Base-by-base conservation (phyloP, 768 basidiomycete genomes). In the Trametes cingulata region DNA sequence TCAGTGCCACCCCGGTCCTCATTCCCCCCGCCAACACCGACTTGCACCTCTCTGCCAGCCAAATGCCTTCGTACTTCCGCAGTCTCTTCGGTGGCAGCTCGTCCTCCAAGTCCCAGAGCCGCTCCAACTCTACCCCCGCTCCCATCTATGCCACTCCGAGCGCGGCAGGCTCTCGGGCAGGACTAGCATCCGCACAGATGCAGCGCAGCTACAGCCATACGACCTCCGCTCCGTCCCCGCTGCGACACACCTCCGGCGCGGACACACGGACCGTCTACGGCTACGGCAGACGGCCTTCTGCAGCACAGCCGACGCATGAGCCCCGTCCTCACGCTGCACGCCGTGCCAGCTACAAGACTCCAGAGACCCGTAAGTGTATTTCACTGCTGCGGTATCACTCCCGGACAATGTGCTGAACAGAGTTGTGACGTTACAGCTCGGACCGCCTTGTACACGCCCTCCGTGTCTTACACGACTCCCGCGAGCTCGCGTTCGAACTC, bases 61-160 rank as follows among this genome's bases (percentile, higher is more conserved):
- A 64, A 55, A 83, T 83, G 82, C 75, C 80, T 50, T 78, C 82
- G 35, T 80, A 81, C 73, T 67, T 84, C 58, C 82, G 82, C 61
- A 80, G 69, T 60, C 71, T 80, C 65, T 80, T 80, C 57, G 78
- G 56, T 7, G 56, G 79, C 42, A 73, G 73, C 67, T 68, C 64
- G 25, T 64, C 70, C 45, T 68, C 77, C 56, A 82, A 77, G 69
- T 69, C 78, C 37, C 78, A 81, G 62, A 69, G 67, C 48, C 80
- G 79, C 29, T 78, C 82, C 19, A 71, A 70, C 33, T 78, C 71
- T 24, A 71, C 78, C 7, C 68, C 67, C 9, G 60, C 70, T n/a
- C 62, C 64, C 47, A 67, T 71, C 36, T 69, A 73, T 50, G 65
- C 66, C 22, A 29, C 66, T 8, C 61, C 69, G 7, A 45, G 51